phyloP scores from a whole-genome alignment of 164 flowering plant species.

The Aristolochia californica region DNA sequence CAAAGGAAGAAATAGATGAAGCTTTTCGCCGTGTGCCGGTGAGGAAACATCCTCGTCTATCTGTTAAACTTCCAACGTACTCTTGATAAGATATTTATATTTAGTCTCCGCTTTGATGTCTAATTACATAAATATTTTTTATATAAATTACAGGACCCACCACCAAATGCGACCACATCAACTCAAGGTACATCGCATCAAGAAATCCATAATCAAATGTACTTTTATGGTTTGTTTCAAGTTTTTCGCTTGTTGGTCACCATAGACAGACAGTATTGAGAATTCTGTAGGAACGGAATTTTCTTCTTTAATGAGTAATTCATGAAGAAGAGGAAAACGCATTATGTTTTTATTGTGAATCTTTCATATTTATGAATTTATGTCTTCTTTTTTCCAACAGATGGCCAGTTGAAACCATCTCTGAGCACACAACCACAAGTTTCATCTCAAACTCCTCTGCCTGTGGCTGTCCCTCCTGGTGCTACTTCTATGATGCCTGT shows the following conservation, averaged over 20 bases:
- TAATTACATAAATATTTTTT: background rate
- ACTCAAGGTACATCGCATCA: conserved; percentile 38
- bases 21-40: conserved; percentile 96
- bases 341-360: background rate
- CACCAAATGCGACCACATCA: conserved; percentile 40
- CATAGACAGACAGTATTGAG: no score
- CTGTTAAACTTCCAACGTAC: conserved; percentile 1
- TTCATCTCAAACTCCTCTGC: conserved; percentile 43
- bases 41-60: conserved; percentile 11
- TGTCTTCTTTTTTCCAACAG: conserved; percentile 19
- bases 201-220: background rate
- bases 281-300: background rate
- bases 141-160: conserved; percentile 47
- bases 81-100: background rate
- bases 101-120: background rate
- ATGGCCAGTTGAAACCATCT: conserved; percentile 39
- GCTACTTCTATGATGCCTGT: conserved; percentile 30
- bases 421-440: conserved; percentile 36
- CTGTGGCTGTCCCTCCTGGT: conserved; percentile 40
- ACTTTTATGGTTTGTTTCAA: background rate
- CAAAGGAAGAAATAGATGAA: conserved; percentile 97
- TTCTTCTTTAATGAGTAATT: background rate
- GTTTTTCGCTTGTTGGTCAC: no score
- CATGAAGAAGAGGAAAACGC: background rate
- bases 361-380: conserved; percentile 1